Percentiles rank a stretch among this genome's conserved stretches.
phyloP scores from a whole-genome alignment of 202 grass and related monocot species.

The Bolboschoenoplectus hybrid region DNA sequence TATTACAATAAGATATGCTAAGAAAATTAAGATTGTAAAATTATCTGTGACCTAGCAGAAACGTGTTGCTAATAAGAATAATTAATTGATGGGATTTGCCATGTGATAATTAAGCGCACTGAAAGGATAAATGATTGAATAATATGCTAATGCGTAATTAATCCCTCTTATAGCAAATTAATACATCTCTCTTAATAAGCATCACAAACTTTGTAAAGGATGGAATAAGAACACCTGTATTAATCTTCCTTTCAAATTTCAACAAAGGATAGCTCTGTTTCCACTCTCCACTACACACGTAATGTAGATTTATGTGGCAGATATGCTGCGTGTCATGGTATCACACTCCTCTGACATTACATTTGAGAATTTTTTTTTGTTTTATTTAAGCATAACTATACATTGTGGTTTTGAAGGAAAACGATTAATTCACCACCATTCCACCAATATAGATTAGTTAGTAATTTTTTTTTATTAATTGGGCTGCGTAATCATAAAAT shows the following conservation, averaged over 20 bases:
- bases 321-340: not conserved
- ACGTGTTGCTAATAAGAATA: not conserved
- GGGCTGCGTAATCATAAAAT: no score
- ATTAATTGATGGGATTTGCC: not conserved
- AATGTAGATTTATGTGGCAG: not conserved
- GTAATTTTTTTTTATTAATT: no score
- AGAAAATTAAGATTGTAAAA: not conserved
- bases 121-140: conserved; percentile 25
- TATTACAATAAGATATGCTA: no score
- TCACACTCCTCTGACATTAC: no score
- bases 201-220: no score
- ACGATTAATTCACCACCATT: no score
- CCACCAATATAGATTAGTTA: no score
- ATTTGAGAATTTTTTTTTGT: no score
- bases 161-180: not conserved
- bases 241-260: not conserved
- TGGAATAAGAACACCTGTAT: not conserved
- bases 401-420: no score
- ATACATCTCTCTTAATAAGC: no score
- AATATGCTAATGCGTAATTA: conserved; percentile 12
- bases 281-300: not conserved
- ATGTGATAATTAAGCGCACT: conserved; percentile 27
- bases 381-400: no score
- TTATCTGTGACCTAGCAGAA: not conserved
- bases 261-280: not conserved